Evolutionary conservation across 2,329 filamentous ascomycete species (phyloP).

Genomic region (Trichothecium roseum): DNA sequence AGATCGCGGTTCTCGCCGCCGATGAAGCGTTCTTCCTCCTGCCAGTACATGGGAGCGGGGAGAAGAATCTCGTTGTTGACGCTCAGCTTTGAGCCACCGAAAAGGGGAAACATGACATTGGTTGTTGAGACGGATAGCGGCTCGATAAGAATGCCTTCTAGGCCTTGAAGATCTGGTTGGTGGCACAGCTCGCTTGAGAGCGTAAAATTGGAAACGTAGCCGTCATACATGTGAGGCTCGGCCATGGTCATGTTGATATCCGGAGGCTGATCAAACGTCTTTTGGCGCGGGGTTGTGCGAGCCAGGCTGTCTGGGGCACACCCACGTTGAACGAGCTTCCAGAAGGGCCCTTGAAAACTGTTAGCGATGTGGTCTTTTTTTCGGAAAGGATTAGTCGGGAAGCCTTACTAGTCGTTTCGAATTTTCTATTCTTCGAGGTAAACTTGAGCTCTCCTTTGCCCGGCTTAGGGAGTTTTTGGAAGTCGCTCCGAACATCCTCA

Average conservation of each 20-base stretch:
- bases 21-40: conserved; percentile 50
- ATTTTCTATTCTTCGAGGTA: conserved; percentile 29
- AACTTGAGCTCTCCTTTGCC: conserved; percentile 23
- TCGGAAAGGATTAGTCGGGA: no score
- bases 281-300: conserved; percentile 32
- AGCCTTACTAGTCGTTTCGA: conserved; percentile 43
- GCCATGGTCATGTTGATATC: conserved; percentile 34
- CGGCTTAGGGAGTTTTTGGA: conserved; percentile 28
- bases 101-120: conserved; percentile 51
- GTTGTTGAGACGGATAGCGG: conserved; percentile 47
- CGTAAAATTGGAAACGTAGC: conserved; percentile 53
- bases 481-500: conserved; percentile 32
- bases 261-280: conserved; percentile 33
- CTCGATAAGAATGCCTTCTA: conserved; percentile 55
- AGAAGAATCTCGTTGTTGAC: conserved; percentile 63
- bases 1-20: conserved; percentile 43
- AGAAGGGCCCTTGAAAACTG: conserved; percentile 34
- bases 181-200: conserved; percentile 53
- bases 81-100: conserved; percentile 57
- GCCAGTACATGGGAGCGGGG: conserved; percentile 60
- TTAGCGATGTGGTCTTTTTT: background rate
- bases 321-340: conserved; percentile 46
- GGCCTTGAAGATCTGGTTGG: conserved; percentile 50
- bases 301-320: conserved; percentile 55
- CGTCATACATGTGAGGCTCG: conserved; percentile 38